These are phyloP conservation scores for Sclerotinia minor DNA, from an alignment of 2,329 filamentous ascomycete species.

Conservation along the genomic window DNA sequence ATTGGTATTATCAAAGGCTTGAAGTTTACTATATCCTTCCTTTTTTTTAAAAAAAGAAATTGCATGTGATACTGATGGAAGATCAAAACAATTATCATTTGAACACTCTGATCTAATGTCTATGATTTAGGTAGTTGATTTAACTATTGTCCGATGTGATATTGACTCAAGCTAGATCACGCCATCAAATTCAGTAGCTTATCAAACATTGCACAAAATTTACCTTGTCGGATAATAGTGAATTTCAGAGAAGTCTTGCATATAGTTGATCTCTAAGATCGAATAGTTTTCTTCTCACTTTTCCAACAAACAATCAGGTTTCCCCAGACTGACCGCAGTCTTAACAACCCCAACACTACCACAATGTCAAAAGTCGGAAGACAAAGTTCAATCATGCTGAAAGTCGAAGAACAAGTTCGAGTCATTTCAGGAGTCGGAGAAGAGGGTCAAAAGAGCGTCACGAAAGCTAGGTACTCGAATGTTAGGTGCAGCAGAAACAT, in stretches of 20 bases:
- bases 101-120: not conserved
- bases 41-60: not conserved
- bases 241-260: not conserved
- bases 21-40: not conserved
- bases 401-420: not conserved
- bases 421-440: not conserved
- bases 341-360: not conserved
- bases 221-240: conserved; percentile 10
- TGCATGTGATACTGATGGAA: not conserved
- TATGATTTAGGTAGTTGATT: not conserved
- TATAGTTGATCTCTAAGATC: not conserved
- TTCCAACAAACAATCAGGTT: not conserved
- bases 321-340: not conserved
- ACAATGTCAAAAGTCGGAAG: not conserved
- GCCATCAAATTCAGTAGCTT: not conserved
- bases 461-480: not conserved
- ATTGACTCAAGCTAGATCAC: not conserved
- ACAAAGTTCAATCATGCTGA: not conserved
- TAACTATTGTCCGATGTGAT: not conserved
- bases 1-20: not conserved
- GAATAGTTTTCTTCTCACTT: not conserved
- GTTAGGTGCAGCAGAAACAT: not conserved
- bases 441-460: not conserved
- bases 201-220: not conserved
- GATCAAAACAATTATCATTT: not conserved